Base-by-base conservation (phyloP, 163 green algal species). In the Coccomyxa subellipsoidea region DNA sequence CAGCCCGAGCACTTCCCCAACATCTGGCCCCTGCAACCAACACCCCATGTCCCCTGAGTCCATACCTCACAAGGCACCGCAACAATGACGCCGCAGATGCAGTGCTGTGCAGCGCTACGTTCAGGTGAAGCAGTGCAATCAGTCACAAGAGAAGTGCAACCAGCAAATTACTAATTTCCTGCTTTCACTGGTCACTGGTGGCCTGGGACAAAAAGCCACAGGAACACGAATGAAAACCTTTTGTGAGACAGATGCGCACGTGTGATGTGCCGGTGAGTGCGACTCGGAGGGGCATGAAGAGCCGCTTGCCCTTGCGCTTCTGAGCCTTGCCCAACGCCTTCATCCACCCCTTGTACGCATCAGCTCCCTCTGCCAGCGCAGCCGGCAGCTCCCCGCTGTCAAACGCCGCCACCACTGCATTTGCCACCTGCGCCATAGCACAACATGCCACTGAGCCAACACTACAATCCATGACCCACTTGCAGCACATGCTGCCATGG, bases 211-310 rank as follows among this genome's bases (percentile, higher is more conserved):
- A n/a, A n/a, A n/a, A n/a, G n/a, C n/a, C n/a, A n/a, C n/a, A n/a
- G n/a, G n/a, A n/a, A n/a, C n/a, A n/a, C n/a, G 15, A 59, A 59
- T 59, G 47, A 7, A 12, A 59, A 1, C 3, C 4, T 27, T 18
- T 59, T 59, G 47, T 2, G 4, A 18, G 47, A 18, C 47, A 59
- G 47, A n/a, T n/a, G 47, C 66, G 3, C 8, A 73, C 66, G 32
- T 73, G 66, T 8, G 66, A 73, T 72, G 85, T 77, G 40, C 96
- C 96, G 25, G 96, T 99, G 73, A 99, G 80, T 0, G 91, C 92
- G 23, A 99, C 90, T 38, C 97, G 93, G 85, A 97, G 89, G 15
- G 97, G 97, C 96, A 99, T 98, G 87, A 99, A 99, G 59, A 99
- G 87, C 35, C 93, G 85, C 92, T 98, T 98, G 86, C 97, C 96